These are phyloP conservation scores for Pestalotiopsis fici DNA, from an alignment of 2,329 filamentous ascomycete genomes.

Conservation along the genomic window DNA sequence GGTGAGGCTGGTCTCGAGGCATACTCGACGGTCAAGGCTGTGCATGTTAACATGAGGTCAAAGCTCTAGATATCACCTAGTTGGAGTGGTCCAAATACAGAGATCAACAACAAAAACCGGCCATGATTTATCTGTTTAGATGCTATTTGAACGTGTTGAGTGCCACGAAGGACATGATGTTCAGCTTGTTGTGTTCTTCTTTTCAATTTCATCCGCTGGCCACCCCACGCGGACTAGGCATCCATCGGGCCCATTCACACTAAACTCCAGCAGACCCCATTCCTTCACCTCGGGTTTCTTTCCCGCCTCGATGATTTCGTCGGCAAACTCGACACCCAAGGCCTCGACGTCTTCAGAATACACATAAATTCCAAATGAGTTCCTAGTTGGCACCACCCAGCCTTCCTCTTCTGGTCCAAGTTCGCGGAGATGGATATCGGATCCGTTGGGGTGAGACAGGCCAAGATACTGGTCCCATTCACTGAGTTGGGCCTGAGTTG, in stretches of 20 bases:
- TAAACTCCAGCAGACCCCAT: conserved; percentile 7
- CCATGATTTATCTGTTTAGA: too few relatives aligned
- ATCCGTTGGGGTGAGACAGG: conserved; percentile 4
- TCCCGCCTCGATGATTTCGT: conserved; percentile 3
- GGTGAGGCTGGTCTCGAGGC: conserved; percentile 11
- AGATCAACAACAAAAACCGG: too few relatives aligned
- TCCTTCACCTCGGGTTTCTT: conserved; percentile 5
- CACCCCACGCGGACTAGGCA: conserved; percentile 7
- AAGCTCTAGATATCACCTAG: background rate
- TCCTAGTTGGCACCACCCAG: background rate
- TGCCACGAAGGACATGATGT: background rate
- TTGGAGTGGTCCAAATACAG: background rate
- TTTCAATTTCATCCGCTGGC: background rate
- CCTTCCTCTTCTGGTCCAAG: background rate
- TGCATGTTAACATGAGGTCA: conserved; percentile 15
- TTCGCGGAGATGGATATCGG: conserved; percentile 1
- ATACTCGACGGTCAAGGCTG: conserved; percentile 11
- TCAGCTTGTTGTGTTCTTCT: background rate
- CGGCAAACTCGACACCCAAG: background rate
- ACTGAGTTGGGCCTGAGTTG: background rate
- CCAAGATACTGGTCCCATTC: conserved; percentile 1
- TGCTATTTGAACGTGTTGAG: too few relatives aligned
- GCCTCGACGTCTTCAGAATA: conserved; percentile 1
- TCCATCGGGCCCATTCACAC: conserved; percentile 5
- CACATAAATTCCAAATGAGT: conserved; percentile 4